These are phyloP conservation scores for Pythium insidiosum DNA, from an alignment of 352 stramenopile species.

Conservation along the genomic window DNA sequence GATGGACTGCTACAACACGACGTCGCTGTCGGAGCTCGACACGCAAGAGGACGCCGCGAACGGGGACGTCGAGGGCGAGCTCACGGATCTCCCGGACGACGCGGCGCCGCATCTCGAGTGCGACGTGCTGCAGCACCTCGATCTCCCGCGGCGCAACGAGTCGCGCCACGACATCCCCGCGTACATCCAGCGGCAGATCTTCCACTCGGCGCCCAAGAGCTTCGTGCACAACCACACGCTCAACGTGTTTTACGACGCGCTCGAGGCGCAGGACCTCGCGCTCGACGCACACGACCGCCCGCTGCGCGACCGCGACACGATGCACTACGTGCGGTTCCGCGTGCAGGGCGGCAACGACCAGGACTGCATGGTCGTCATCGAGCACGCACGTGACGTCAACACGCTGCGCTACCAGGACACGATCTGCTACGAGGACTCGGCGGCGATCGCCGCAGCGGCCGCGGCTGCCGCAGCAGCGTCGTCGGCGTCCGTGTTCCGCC, in stretches of 20 bases:
- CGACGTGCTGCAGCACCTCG: slow-evolving; percentile 49
- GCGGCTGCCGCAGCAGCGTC: not conserved
- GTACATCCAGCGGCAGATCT: slow-evolving; percentile 40
- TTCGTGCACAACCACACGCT: slow-evolving; percentile 33
- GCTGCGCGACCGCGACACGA: slow-evolving; percentile 14
- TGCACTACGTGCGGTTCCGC: slow-evolving; percentile 50
- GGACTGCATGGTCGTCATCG: slow-evolving; percentile 48
- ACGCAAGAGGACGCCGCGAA: not conserved
- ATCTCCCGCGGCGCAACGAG: slow-evolving; percentile 40
- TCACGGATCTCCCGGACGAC: not conserved
- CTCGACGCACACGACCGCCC: slow-evolving; percentile 13
- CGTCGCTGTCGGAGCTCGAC: not conserved
- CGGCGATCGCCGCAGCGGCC: slow-evolving; percentile 11
- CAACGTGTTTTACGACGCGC: slow-evolving; percentile 36
- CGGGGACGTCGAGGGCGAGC: slow-evolving; percentile 3
- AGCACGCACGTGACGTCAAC: slow-evolving; percentile 29
- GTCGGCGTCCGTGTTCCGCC: not conserved
- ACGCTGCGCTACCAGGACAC: slow-evolving; percentile 48
- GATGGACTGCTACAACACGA: slow-evolving; percentile 48
- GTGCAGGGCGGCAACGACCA: slow-evolving; percentile 20
- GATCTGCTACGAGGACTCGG: slow-evolving; percentile 40
- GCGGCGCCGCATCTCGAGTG: slow-evolving; percentile 18
- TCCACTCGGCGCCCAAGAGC: slow-evolving; percentile 19
- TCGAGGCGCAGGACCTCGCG: slow-evolving; percentile 40
- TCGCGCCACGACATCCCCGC: slow-evolving; percentile 20